Evolutionary conservation across 129 eudicot genomes (phyloP), one percentile per base, ranked within the genome.

Genomic region (Centella asiatica): DNA sequence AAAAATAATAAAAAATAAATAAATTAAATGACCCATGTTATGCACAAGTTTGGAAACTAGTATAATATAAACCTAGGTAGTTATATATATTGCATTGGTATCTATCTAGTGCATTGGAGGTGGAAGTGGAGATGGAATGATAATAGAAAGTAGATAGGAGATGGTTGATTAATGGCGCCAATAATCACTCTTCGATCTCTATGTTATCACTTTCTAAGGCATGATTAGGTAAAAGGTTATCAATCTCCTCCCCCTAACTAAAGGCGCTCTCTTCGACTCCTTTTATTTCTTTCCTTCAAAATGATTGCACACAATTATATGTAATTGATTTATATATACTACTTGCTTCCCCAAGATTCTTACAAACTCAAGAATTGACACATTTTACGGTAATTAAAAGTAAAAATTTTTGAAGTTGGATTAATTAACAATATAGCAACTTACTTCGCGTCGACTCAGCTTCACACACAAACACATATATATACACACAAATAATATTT

Each of bases 101-200:
- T 42, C 12, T 42, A 4, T 28, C 15, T n/a, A n/a, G 72, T 54
- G 44, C 48, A 53, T 53, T 42, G 56, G 80, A 62, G 69, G 77
- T 77, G 83, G 75, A 77, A 80, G 87, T 78, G 80, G 82, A 78
- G 75, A 61, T 60, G 72, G 62, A 81, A 81, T 77, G 55, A 51
- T 70, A 57, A 59, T 57, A 61, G 69, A 61, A 69, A 71, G 72
- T 23, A 70, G 46, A 45, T 73, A 49, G 29, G 56, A 76, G 78
- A 66, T 60, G 42, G 40, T 74, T 78, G 60, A 76, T 80, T 65
- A 20, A 15, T 9, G 63, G 59, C 65, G 75, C 58, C 63, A 66
- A 76, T 72, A 54, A 64, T 67, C 69, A 66, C 73, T 76, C 69
- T 76, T 76, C n/a, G n/a, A n/a, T n/a, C 73, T 72, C 81, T 72